Evolutionary conservation across 108 stramenopile species (phyloP).

Genomic region (Skeletonema costatum): DNA sequence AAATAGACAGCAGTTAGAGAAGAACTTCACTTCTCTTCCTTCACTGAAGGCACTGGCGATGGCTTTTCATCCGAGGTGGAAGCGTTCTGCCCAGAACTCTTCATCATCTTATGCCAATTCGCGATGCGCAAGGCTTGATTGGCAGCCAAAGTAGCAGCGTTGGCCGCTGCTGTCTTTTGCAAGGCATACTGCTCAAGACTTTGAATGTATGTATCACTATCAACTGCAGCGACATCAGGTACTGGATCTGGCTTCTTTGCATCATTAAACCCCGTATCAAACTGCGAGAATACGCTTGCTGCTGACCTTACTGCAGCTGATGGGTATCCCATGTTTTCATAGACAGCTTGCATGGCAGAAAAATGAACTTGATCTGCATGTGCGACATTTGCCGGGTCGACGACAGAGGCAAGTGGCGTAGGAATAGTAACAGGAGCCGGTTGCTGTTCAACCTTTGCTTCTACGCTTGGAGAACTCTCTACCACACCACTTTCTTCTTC

Average conservation of each 20-base stretch:
- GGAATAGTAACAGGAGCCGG: not conserved
- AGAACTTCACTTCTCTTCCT: not conserved
- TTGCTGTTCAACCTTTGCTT: not conserved
- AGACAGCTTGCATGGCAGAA: slow-evolving; percentile 9
- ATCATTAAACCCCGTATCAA: not conserved
- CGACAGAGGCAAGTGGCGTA: not conserved
- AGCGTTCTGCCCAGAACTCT: slow-evolving; percentile 8
- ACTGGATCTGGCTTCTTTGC: not conserved
- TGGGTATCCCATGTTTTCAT: slow-evolving; percentile 14
- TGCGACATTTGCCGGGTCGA: not conserved
- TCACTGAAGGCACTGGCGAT: not conserved
- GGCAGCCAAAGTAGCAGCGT: slow-evolving; percentile 38
- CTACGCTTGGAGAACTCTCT: not conserved
- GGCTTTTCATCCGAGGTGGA: not conserved
- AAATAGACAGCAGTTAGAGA: not conserved
- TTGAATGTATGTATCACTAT: slow-evolving; percentile 18
- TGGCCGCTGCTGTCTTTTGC: slow-evolving; percentile 19
- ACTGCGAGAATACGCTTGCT: slow-evolving; percentile 6
- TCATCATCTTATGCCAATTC: slow-evolving; percentile 28
- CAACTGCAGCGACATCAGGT: not conserved
- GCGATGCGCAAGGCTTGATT: slow-evolving; percentile 25
- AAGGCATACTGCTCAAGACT: slow-evolving; percentile 27
- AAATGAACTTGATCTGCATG: slow-evolving; percentile 8
- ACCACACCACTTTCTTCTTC: not conserved
- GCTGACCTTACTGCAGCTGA: not conserved